phyloP scores from a whole-genome alignment of 345 rosid species.

The Salix koriyanagi region DNA sequence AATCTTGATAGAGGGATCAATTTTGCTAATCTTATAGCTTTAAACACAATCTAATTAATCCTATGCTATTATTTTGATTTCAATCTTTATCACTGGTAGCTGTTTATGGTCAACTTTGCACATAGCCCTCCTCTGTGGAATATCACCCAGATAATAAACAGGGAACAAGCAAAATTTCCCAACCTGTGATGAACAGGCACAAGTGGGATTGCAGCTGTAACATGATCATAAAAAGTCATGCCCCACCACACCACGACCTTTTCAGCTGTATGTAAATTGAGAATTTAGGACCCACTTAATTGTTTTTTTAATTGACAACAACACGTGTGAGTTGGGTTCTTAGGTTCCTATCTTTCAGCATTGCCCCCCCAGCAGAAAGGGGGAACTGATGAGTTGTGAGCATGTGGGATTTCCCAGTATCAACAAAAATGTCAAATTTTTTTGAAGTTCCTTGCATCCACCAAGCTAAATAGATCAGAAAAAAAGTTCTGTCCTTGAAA shows the following conservation, averaged over 20 bases:
- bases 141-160: neutral
- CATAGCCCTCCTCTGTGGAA: neutral
- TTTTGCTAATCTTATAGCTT: neutral
- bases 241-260: conserved; percentile 22
- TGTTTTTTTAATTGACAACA: conserved; percentile 23
- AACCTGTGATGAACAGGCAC: conserved; percentile 20
- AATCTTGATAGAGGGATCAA: neutral
- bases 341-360: conserved; percentile 12
- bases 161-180: conserved; percentile 2
- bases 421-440: neutral
- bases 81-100: neutral
- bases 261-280: neutral
- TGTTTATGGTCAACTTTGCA: neutral
- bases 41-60: neutral
- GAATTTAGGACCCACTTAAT: conserved; percentile 6
- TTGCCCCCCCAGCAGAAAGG: conserved; percentile 6
- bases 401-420: conserved; percentile 21
- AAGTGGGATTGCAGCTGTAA: conserved; percentile 36
- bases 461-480: neutral
- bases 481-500: neutral
- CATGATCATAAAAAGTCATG: conserved; percentile 2
- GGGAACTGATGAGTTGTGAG: conserved; percentile 26
- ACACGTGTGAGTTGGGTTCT: conserved; percentile 30
- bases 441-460: neutral
- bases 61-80: too few species aligned